These are phyloP conservation scores for Capronia americana DNA, from an alignment of 2,329 filamentous ascomycete species.

Conservation along the genomic window DNA sequence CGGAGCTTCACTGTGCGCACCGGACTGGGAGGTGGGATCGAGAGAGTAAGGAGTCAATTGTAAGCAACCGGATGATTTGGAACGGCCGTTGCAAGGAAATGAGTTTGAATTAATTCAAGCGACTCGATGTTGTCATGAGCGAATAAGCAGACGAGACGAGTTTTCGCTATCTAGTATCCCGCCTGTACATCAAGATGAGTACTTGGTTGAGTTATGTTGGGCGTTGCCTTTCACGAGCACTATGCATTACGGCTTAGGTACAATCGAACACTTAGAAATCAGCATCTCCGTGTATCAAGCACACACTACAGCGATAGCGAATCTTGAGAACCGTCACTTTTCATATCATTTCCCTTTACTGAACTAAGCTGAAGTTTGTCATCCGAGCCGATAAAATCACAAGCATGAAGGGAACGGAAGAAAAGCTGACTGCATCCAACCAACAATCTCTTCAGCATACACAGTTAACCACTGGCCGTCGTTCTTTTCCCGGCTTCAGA, in stretches of 20 bases:
- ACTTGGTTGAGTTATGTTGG: neutral
- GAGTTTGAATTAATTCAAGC: neutral
- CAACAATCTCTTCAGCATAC: neutral
- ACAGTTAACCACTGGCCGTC: neutral
- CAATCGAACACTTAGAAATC: neutral
- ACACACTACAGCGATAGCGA: neutral
- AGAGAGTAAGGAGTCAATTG: conserved; percentile 26
- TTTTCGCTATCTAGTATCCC: no score
- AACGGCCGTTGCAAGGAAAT: neutral
- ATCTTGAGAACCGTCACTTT: neutral
- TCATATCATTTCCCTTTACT: neutral
- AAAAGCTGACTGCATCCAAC: neutral
- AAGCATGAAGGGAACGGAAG: neutral
- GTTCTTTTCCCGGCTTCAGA: neutral
- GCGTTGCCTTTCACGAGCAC: neutral
- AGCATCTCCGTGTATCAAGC: neutral
- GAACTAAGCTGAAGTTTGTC: neutral
- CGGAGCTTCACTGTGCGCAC: conserved; percentile 19
- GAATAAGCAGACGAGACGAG: no score
- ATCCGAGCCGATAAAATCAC: neutral
- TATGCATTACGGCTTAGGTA: neutral
- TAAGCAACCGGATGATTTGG: conserved; percentile 4
- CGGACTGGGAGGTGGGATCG: conserved; percentile 26
- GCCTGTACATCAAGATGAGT: no score
- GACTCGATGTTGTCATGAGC: neutral